These are phyloP conservation scores for Platanthera zijinensis DNA, from an alignment of 106 monocot species.

Conservation along the genomic window DNA sequence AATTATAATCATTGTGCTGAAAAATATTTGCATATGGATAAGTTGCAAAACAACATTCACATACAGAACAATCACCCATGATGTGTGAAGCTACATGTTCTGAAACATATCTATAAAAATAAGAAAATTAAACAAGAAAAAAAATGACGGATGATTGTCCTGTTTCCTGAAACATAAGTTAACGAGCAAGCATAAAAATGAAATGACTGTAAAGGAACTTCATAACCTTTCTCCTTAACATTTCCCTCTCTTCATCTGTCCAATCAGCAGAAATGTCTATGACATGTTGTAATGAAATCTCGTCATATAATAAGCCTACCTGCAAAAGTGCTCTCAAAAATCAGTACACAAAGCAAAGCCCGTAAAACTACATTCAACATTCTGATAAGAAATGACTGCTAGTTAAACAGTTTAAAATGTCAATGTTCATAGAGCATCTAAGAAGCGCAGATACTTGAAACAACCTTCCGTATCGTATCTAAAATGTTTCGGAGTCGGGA, in stretches of 20 bases:
- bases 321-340: conserved; percentile 14
- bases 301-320: conserved; percentile 95
- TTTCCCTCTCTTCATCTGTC: conserved; percentile 88
- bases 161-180: background rate
- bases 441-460: no score
- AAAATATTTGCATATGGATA: background rate
- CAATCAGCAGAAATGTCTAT: conserved; percentile 89
- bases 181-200: background rate
- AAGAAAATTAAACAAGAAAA: background rate
- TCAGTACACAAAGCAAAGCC: background rate
- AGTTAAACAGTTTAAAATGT: background rate
- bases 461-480: no score
- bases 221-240: conserved; percentile 79
- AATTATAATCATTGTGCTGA: background rate
- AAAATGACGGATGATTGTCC: background rate
- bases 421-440: no score
- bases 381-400: background rate
- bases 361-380: background rate
- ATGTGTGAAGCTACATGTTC: background rate
- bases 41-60: background rate
- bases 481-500: no score
- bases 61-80: background rate
- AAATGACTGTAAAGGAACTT: background rate
- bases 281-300: conserved; percentile 71
- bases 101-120: background rate